Percentiles rank a stretch among this genome's conserved stretches.
These are phyloP conservation scores for Orychophragmus violaceus DNA, from an alignment of 345 rosid species.

Conservation along the genomic window DNA sequence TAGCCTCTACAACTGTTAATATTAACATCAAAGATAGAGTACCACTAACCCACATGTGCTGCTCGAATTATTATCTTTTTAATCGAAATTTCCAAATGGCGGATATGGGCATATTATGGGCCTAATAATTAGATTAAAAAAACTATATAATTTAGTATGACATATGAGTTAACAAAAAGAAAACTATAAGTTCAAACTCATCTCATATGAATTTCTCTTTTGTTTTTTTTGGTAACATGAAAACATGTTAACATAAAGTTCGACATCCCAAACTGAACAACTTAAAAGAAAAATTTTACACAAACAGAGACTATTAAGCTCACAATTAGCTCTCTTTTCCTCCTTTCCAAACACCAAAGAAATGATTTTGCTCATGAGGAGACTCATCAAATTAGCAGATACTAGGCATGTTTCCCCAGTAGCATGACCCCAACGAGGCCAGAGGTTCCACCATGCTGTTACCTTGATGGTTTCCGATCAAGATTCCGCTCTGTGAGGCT, in stretches of 20 bases:
- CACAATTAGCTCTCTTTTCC: conserved; percentile 12
- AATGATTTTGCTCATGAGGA: conserved; percentile 1
- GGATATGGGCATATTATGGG: too few relatives aligned
- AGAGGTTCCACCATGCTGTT: conserved; percentile 12
- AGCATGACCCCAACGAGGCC: conserved; percentile 31
- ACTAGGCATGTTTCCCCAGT: conserved; percentile 63
- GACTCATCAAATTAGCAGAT: conserved; percentile 35
- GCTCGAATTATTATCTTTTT: too few relatives aligned
- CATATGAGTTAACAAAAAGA: not conserved
- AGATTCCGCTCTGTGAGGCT: conserved; percentile 7
- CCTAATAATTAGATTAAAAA: too few relatives aligned
- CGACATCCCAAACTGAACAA: conserved; percentile 15
- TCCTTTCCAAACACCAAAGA: conserved; percentile 1
- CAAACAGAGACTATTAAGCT: conserved; percentile 15
- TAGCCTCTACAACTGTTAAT: too few relatives aligned
- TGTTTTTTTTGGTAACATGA: not conserved
- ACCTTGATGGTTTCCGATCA: conserved; percentile 16
- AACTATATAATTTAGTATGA: too few relatives aligned
- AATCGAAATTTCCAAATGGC: too few relatives aligned
- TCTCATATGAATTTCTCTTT: not conserved
- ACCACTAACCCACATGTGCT: too few relatives aligned
- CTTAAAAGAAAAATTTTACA: conserved; percentile 16
- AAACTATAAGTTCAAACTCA: not conserved
- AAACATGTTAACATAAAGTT: conserved; percentile 18
- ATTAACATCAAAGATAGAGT: too few relatives aligned